Evolutionary conservation across 2,329 filamentous ascomycete species (phyloP), one percentile per base, ranked within the genome.

Genomic region (Colletotrichum cereale): DNA sequence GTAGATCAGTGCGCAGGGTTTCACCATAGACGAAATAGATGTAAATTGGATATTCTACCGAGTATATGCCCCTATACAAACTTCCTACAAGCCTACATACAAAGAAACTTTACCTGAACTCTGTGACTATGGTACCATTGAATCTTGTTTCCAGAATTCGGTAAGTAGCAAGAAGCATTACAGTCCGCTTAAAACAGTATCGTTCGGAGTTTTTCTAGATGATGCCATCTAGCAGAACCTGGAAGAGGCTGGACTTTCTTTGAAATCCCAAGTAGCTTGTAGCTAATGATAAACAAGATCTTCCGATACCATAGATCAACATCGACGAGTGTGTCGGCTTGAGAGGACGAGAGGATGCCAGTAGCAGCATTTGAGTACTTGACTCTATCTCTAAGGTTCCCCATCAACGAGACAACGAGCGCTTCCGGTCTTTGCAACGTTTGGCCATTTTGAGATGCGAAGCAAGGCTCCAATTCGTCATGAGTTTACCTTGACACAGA

Each of bases 181-280:
- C 36, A 66, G 62, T 11, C 53, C 62, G 14, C 47, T 69, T 24
- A 44, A 69, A 3, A 8, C 18, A 2, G 66, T 60, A 1, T 60
- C 40, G 5, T 68, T 58, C 38, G 21, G 44, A 5, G 53, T 69
- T 16, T 34, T 42, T 12, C 12, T 60, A 44, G 58, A 60, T 0
- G 66, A 53, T 7, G 50, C 66, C n/a, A 55, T 69, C 0, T 34
- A 60, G 61, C 24, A 55, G 36, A 69, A 66, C 18, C 44, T 69
- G 24, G 53, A 60, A n/a, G 38, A 53, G 6, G 62, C 29, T 0
- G 62, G 44, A 0, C 31, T 65, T 8, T 40, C 24, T n/a, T n/a
- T n/a, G n/a, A n/a, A 0, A 55, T 34, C 3, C 26, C 60, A 12
- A 16, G 62, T 16, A 38, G 48, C 5, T 31, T 62, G 29, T 61